phyloP scores from a whole-genome alignment of 2,329 filamentous ascomycete species.

The Trichophyton mentagrophytes region DNA sequence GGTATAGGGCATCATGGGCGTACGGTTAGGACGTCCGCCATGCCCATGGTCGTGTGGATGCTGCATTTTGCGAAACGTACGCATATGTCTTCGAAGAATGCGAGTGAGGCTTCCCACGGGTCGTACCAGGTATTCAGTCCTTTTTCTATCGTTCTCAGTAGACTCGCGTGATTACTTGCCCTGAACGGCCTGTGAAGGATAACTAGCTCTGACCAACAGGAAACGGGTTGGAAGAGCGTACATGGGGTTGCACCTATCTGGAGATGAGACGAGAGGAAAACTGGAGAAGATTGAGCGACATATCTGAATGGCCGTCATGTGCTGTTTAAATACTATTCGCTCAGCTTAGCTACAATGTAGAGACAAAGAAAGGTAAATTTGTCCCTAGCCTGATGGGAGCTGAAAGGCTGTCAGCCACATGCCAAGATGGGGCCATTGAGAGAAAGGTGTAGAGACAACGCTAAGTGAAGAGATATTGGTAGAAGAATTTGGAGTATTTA shows the following conservation, averaged over 20 bases:
- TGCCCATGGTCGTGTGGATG: neutral
- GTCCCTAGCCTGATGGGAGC: neutral
- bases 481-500: neutral
- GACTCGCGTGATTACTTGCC: neutral
- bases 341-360: neutral
- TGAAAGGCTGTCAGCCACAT: neutral
- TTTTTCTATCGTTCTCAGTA: neutral
- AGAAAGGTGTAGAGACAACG: neutral
- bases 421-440: neutral
- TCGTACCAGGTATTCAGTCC: neutral
- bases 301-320: neutral
- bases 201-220: neutral
- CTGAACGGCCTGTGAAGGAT: neutral
- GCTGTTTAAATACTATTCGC: neutral
- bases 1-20: conserved; percentile 17
- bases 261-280: neutral
- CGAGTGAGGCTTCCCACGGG: neutral
- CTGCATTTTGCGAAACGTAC: neutral
- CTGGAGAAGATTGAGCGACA: neutral
- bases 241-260: neutral
- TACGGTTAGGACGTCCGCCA: neutral
- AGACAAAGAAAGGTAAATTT: neutral
- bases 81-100: neutral
- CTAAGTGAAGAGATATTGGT: neutral
- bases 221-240: neutral